These are phyloP conservation scores for Phytophthora hibernalis DNA, from an alignment of 352 stramenopile genomes.

Conservation along the genomic window DNA sequence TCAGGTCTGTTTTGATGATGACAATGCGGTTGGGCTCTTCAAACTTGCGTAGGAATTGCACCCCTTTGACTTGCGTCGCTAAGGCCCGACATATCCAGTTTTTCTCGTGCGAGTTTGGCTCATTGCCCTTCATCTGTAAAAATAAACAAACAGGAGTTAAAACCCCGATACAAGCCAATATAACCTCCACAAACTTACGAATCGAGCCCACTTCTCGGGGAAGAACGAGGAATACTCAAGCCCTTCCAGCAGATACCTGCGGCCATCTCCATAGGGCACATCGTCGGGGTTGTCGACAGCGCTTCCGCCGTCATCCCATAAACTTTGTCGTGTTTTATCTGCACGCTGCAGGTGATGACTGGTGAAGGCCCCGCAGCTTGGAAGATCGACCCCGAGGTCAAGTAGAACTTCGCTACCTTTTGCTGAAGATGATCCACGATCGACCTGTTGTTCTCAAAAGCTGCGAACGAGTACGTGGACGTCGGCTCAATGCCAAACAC, in stretches of 20 bases:
- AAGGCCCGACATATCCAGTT: conserved; percentile 32
- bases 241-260: conserved; percentile 31
- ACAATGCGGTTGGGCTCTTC: conserved; percentile 33
- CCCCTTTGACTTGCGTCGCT: conserved; percentile 27
- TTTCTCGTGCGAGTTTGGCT: conserved; percentile 33
- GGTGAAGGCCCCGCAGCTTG: background rate
- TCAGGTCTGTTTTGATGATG: conserved; percentile 31
- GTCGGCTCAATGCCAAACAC: conserved; percentile 31
- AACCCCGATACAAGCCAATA: background rate
- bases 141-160: conserved; percentile 9
- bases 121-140: conserved; percentile 18
- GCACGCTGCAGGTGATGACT: conserved; percentile 13
- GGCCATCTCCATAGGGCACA: conserved; percentile 24
- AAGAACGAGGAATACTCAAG: conserved; percentile 28
- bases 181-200: conserved; percentile 12
- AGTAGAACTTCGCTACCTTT: conserved; percentile 18
- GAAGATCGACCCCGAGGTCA: conserved; percentile 21
- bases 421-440: conserved; percentile 24
- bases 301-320: conserved; percentile 20
- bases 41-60: conserved; percentile 40
- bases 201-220: conserved; percentile 31
- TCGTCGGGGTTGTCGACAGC: conserved; percentile 26
- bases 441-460: conserved; percentile 26
- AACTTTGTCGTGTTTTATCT: conserved; percentile 17
- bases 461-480: conserved; percentile 20